Evolutionary conservation across 768 basidiomycete genomes (phyloP).

Genomic region (Suillus plorans): DNA sequence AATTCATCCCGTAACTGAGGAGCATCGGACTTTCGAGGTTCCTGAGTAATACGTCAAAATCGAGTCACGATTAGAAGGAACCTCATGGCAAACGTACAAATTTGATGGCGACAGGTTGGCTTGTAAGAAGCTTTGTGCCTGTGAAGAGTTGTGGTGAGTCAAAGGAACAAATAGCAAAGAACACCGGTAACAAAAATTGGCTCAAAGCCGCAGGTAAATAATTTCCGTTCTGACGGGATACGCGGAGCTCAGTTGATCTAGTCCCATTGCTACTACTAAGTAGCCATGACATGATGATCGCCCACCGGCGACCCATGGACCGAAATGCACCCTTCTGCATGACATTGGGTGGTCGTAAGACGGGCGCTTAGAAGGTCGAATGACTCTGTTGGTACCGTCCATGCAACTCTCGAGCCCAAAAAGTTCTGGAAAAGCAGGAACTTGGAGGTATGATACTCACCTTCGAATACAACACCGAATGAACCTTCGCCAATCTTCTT

Average conservation of each 20-base stretch:
- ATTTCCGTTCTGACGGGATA: constrained; percentile 12
- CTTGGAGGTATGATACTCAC: constrained; percentile 41
- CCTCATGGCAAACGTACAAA: constrained; percentile 59
- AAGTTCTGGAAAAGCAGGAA: constrained; percentile 5
- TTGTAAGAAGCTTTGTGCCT: constrained; percentile 87
- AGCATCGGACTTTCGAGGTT: constrained; percentile 96
- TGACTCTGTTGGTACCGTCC: constrained; percentile 8
- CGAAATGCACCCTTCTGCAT: constrained; percentile 8
- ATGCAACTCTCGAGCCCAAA: constrained; percentile 2
- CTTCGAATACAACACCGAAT: constrained; percentile 98
- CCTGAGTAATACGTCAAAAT: constrained; percentile 43
- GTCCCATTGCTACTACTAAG: constrained; percentile 6
- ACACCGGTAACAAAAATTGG: background rate
- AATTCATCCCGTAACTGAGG: constrained; percentile 98
- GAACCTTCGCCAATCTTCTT: constrained; percentile 99
- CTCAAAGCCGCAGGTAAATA: background rate
- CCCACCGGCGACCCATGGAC: background rate
- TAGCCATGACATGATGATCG: constrained; percentile 3
- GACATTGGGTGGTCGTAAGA: constrained; percentile 8
- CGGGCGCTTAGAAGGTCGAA: constrained; percentile 14
- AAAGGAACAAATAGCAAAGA: constrained; percentile 3
- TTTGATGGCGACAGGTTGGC: constrained; percentile 93
- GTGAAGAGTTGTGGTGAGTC: constrained; percentile 19
- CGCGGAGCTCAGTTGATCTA: constrained; percentile 4
- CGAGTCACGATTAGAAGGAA: constrained; percentile 4